Percentiles rank a stretch among this genome's conserved stretches.
Evolutionary conservation across 139 green algal species (phyloP).

Genomic region (Yamagishiella unicocca): DNA sequence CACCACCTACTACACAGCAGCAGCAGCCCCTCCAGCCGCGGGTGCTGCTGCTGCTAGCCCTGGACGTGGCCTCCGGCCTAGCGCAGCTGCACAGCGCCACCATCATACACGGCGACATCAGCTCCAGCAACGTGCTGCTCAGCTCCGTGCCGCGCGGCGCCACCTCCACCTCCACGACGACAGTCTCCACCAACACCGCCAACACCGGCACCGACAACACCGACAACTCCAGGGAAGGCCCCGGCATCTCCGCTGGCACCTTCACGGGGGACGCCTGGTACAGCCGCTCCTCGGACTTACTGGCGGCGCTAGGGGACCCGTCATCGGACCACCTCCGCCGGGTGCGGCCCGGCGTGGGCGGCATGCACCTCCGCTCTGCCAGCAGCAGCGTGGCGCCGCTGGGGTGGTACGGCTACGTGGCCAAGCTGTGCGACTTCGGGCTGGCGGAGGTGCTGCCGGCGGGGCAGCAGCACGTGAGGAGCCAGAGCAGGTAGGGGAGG

Average conservation of each 20-base stretch:
- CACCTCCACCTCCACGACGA: background rate
- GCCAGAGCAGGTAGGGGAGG: background rate
- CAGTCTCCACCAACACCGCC: too few relatives aligned
- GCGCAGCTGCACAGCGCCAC: slow-evolving; percentile 9
- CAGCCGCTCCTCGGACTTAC: too few relatives aligned
- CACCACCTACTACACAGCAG: background rate
- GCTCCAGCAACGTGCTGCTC: slow-evolving; percentile 23
- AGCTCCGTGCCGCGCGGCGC: background rate
- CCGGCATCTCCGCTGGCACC: too few relatives aligned
- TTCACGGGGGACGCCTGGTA: too few relatives aligned
- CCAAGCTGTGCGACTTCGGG: slow-evolving; percentile 32
- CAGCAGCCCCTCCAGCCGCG: background rate
- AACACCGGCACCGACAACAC: too few relatives aligned
- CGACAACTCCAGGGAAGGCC: too few relatives aligned
- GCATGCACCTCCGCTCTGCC: too few relatives aligned
- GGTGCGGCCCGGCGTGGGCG: background rate
- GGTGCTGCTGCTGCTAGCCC: slow-evolving; percentile 17
- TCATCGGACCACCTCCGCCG: background rate
- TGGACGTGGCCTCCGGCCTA: slow-evolving; percentile 10
- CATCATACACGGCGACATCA: slow-evolving; percentile 17
- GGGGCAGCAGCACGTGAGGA: background rate
- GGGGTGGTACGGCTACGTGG: background rate
- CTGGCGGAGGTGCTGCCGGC: slow-evolving; percentile 22
- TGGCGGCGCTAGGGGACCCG: too few relatives aligned
- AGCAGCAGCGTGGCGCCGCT: background rate